Conservation (phyloP, 768 basidiomycete species). For the Lentinula guzmanii region DNA sequence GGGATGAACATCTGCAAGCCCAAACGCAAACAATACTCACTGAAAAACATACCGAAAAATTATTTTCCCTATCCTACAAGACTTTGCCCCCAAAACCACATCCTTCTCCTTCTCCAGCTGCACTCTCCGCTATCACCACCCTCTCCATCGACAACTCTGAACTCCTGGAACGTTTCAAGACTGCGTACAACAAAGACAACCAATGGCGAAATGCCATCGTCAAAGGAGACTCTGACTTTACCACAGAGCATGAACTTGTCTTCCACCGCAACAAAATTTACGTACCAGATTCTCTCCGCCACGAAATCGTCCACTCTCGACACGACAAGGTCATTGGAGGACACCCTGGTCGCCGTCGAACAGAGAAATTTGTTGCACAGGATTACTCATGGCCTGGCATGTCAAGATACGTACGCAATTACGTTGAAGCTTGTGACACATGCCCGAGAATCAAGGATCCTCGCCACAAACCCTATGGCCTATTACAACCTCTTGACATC, state of each 20-base stretch:
- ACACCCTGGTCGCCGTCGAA: constrained; percentile 32
- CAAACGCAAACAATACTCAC: constrained; percentile 10
- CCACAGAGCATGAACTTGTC: constrained; percentile 11
- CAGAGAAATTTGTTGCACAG: constrained; percentile 3
- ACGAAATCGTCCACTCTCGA: constrained; percentile 20
- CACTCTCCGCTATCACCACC: constrained; percentile 11
- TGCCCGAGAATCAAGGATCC: constrained; percentile 26
- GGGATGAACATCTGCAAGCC: constrained; percentile 12
- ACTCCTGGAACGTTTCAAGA: constrained; percentile 13
- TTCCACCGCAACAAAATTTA: constrained; percentile 20
- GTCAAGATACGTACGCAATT: constrained; percentile 10
- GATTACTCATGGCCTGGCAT: neutral
- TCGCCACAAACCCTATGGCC: constrained; percentile 29
- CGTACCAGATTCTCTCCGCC: constrained; percentile 24
- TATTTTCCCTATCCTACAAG: neutral
- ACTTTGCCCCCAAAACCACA: neutral
- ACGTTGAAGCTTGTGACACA: constrained; percentile 27
- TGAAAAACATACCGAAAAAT: constrained; percentile 2
- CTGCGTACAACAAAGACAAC: constrained; percentile 8
- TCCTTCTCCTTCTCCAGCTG: neutral
- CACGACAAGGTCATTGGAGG: constrained; percentile 34
- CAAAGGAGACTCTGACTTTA: neutral
- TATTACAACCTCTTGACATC: constrained; percentile 27
- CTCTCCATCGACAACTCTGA: constrained; percentile 10
- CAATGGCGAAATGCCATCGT: neutral